Base-by-base conservation (phyloP, 2,329 filamentous ascomycete species). In the Epichloe hybrida region DNA sequence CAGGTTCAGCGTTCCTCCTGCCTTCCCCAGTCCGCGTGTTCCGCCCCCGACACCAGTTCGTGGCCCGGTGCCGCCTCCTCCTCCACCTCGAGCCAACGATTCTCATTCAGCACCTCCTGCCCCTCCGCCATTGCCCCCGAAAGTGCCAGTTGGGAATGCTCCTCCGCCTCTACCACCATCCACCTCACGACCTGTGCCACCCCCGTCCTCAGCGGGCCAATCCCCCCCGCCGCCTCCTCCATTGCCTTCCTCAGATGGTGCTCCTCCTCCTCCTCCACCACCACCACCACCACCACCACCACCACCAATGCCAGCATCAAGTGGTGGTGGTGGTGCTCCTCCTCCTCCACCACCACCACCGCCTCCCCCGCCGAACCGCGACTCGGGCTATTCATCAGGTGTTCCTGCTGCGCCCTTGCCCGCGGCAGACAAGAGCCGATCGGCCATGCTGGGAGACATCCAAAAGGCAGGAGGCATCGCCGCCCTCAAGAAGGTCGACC, bases 21-120 rank as follows among this genome's bases (percentile, higher is more conserved):
- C 87, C 3, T 94, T 94, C 61, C 62, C 76, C 46, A 84, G 85
- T 44, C 80, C 83, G 59, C 79, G 79, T 42, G 73, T 73, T n/a
- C 83, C 86, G 39, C 86, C 87, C n/a, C 82, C 85, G 47, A 83
- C 87, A 23, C 86, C 86, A 38, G 81, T 76, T 63, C 81, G 86
- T 56, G 80, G 79, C 34, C 73, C 82, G 38, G 80, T 83, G 17
- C 87, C 88, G 54, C 86, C 86, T 35, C 84, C 86, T 9, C 84
- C 81, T 3, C 79, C 83, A 15, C 73, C 72, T 36, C 64, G 70
- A 54, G 61, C 66, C 62, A 52, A 58, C 64, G 55, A 65, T 46
- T 46, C 57, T 37, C 50, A 58, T 23, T 44, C 52, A 20, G 61
- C 61, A 3, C 66, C 65, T 36, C 62, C 63, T 5, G 54, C 59